Evolutionary conservation across 2,329 filamentous ascomycete species (phyloP), one percentile per base, ranked within the genome.

Genomic region (Colletotrichum tabaci): DNA sequence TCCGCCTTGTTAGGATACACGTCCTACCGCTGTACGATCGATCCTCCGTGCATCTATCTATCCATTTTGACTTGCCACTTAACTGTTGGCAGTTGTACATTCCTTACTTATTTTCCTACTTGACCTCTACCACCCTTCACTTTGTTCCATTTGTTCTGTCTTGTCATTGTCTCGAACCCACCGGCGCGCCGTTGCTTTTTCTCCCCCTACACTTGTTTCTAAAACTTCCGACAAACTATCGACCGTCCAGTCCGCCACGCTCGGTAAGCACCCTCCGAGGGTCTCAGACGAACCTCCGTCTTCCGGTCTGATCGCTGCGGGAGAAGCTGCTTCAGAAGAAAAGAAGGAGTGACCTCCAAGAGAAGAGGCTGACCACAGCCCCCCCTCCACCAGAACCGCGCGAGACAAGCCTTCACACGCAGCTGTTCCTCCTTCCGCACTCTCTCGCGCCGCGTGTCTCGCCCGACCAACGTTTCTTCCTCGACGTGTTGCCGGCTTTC

Each of bases 111-210:
- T 8, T 44, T 44, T 26, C 16, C 8, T 44, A 63, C 38, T 53
- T 46, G 50, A 38, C 21, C 40, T 49, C 40, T 38, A 46, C 46
- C 50, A n/a, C 30, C 56, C 23, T 49, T 49, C 16, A 26, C 56
- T 50, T 44, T n/a, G n/a, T 61, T 57, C 40, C 55, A 40, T 61
- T 65, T 46, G 44, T 50, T 38, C 35, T 57, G 30, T 50, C 26
- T 53, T 30, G 63, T 61, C 61, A 40, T 56, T 53, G 61, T 66
- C 55, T 71, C 35, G 49, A 60, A 56, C 23, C 15, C 49, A 42
- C 63, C 61, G 67, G 30, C 52, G 49, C 56, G 50, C 67, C 67
- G 52, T 72, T 71, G 61, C 70, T 72, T 72, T 71, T 71, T 23
- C 35, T 38, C 26, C 18, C 13, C 53, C 26, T 55, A 44, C 30